Conservation (phyloP, 2,329 filamentous ascomycete species). For the Taxawa tesnikishii region DNA sequence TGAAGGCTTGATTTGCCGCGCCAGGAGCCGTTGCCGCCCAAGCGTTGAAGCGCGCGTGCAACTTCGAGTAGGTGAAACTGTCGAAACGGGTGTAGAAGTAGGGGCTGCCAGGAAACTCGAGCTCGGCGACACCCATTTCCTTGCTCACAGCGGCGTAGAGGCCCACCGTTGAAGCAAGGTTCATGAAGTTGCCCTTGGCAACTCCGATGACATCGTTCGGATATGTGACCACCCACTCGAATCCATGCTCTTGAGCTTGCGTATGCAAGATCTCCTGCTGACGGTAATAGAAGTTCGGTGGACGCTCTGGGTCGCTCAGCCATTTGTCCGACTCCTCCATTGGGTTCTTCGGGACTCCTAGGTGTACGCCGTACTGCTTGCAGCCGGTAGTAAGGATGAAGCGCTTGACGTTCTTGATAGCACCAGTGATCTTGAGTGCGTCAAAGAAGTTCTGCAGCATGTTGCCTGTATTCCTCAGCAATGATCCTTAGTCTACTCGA, state of each 20-base stretch:
- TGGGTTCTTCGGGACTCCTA: conserved; percentile 35
- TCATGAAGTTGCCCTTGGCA: conserved; percentile 26
- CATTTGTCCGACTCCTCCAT: conserved; percentile 35
- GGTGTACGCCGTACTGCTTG: conserved; percentile 43
- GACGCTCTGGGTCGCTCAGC: conserved; percentile 23
- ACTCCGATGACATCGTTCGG: conserved; percentile 34
- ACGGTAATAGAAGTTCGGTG: conserved; percentile 40
- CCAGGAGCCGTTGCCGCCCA: conserved; percentile 21
- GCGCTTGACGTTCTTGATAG: conserved; percentile 30
- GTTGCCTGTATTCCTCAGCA: conserved; percentile 14
- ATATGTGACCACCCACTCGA: conserved; percentile 31
- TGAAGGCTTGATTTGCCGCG: conserved; percentile 28
- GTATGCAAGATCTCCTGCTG: conserved; percentile 34
- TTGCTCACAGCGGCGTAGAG: conserved; percentile 18
- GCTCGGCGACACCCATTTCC: conserved; percentile 14
- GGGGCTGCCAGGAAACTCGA: conserved; percentile 18
- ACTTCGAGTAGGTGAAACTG: conserved; percentile 14
- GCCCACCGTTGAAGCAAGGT: conserved; percentile 17
- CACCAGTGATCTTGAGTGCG: conserved; percentile 31
- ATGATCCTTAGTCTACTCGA: too few relatives aligned
- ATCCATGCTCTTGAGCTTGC: conserved; percentile 16
- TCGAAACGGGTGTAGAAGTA: conserved; percentile 19
- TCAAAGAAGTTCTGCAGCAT: conserved; percentile 38
- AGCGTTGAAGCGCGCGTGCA: conserved; percentile 18
- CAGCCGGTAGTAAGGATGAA: conserved; percentile 36